Evolutionary conservation across 352 stramenopile genomes (phyloP).

Genomic region (Phytophthora pluvialis): DNA sequence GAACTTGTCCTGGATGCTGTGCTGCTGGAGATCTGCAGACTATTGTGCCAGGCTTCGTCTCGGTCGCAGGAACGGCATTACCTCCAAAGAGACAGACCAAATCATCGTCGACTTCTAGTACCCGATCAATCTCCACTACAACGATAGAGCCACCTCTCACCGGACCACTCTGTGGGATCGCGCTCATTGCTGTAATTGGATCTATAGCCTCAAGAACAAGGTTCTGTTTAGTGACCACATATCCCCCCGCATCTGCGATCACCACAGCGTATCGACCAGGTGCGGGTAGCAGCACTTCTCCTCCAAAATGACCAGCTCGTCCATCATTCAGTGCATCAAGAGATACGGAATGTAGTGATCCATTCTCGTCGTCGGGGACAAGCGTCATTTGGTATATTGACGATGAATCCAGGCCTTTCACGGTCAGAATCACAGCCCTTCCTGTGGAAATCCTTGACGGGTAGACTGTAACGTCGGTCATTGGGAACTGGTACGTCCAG

Average conservation of each 20-base stretch:
- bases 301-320: constrained; percentile 1
- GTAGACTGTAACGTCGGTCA: constrained; percentile 9
- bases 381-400: constrained; percentile 16
- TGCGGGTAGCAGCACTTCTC: neutral
- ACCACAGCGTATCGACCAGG: constrained; percentile 14
- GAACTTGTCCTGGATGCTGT: constrained; percentile 17
- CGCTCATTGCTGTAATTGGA: neutral
- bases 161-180: constrained; percentile 25
- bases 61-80: constrained; percentile 6
- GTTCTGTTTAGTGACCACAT: constrained; percentile 1
- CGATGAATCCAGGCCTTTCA: constrained; percentile 17
- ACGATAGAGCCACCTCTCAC: constrained; percentile 41
- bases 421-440: neutral
- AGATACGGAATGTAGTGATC: neutral
- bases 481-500: constrained; percentile 34
- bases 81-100: constrained; percentile 41
- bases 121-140: constrained; percentile 18
- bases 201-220: constrained; percentile 8
- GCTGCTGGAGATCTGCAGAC: constrained; percentile 31
- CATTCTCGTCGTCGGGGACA: neutral
- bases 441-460: constrained; percentile 9
- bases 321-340: constrained; percentile 7
- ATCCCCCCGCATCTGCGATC: constrained; percentile 23
- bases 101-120: constrained; percentile 5
- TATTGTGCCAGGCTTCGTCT: constrained; percentile 16